Base-by-base conservation (phyloP, 164 flowering plant genomes). In the Stephania japonica region DNA sequence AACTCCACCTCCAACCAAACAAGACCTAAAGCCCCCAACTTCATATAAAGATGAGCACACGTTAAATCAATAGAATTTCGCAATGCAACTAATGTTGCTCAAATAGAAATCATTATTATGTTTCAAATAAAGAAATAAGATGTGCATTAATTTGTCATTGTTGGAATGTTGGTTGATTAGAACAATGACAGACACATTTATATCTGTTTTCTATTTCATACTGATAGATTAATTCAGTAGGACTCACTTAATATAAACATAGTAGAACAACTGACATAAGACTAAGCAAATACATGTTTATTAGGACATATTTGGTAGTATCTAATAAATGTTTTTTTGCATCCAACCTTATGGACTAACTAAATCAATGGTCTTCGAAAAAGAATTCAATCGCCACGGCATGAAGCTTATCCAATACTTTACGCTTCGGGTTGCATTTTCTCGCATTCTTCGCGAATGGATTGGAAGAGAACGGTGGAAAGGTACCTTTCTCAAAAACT, bases 401-500 rank as follows among this genome's bases (percentile, higher is more conserved):
- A 6, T 25, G n/a, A 25, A 42, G 67, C 42, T 69, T 42, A 7
- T 27, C 1, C 5, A n/a, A 70, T 23, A 23, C n/a, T 67, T 85
- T 78, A 87, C 19, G 77, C 85, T 76, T 84, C 91, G 2, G 94
- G 96, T 56, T 89, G 90, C 98, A 94, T 91, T 69, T 87, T 88
- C 81, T 89, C 94, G 18, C 92, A 90, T 79, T 94, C 99, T 27
- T 92, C 97, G 72, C 94, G 81, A 68, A 94, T 91, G 49, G 98
- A 90, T 76, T 92, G 87, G 86, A 90, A 94, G 49, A 94, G 91
- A 71, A 85, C 87, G 26, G 97, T 70, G 24, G 98, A 91, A n/a
- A 94, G 84, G 72, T 94, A 92, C 38, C 98, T 86, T 69, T 92
- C 99, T 6, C 97, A 97, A 42, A 87, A 91, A 79, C 97, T 92